Base-by-base conservation (phyloP, 495 filamentous ascomycete species). In the Penicillium angulare region DNA sequence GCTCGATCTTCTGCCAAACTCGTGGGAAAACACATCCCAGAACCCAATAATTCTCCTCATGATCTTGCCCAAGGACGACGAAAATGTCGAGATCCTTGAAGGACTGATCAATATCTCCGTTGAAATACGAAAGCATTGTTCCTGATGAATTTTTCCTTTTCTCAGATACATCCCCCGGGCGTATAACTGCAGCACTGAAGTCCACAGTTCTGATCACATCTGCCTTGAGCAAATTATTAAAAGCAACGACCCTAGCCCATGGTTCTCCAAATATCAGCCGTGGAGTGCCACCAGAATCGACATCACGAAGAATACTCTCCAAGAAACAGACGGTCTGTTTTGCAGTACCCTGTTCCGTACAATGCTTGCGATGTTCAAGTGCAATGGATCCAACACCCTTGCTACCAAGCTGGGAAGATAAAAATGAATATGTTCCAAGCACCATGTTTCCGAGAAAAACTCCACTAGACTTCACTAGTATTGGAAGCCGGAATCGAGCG, bases 381-480 rank as follows among this genome's bases (percentile, higher is more conserved):
- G 57, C 57, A 24, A 61, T 51, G 3, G 47, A 13, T 3, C 53
- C 50, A 7, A 57, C 36, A 1, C 53, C 24, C 7, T 35, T 43
- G 1, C 29, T 29, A 12, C 46, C 47, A 7, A 38, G 17, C 23
- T 42, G 35, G 0, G 46, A 35, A 31, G 57, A 51, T 7, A 61
- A n/a, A 17, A 57, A 54, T 1, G 57, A 46, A 18, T 48, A 61
- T 9, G 50, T 57, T 5, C 45, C 53, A n/a, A 61, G 17, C 2
- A 53, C 47, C 42, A 61, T 57, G 17, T 61, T 61, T 18, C 54
- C 53, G 38, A 62, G 33, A 9, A 54, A 61, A 4, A 54, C 50
- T 2, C 53, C 57, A 0, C 23, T 27, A 1, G 42, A 49, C 42
- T 49, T 43, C 3, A 47, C n/a, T 5, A 59, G 23, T 6, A 32